These are phyloP conservation scores for Diaporthe vexans DNA, from an alignment of 2,329 filamentous ascomycete species.

Conservation along the genomic window DNA sequence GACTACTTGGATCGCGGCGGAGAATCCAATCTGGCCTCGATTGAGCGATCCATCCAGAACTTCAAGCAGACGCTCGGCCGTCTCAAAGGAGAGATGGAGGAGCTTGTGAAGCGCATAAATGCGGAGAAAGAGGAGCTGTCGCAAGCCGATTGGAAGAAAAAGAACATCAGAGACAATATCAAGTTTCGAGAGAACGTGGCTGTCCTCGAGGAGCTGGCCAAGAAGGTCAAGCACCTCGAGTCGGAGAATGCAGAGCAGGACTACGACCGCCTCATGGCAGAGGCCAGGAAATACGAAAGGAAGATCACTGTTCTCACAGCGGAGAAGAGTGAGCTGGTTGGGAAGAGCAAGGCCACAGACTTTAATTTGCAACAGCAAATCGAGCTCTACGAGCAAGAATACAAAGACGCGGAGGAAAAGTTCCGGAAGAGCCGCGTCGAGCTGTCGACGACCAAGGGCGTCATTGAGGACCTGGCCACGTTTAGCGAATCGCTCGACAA, in stretches of 20 bases:
- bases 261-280: conserved; percentile 78
- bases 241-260: conserved; percentile 86
- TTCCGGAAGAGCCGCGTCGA: conserved; percentile 92
- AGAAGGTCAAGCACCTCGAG: conserved; percentile 82
- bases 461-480: conserved; percentile 88
- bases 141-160: conserved; percentile 85
- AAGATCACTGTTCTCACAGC: conserved; percentile 79
- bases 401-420: conserved; percentile 82
- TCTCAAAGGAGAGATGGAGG: conserved; percentile 76
- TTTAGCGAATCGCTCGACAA: conserved; percentile 90
- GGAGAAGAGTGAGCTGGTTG: conserved; percentile 80
- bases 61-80: conserved; percentile 76
- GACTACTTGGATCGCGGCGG: conserved; percentile 85
- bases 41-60: conserved; percentile 76
- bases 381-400: conserved; percentile 86
- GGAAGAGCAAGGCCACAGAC: conserved; percentile 87
- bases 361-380: conserved; percentile 81
- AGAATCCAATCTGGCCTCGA: conserved; percentile 76
- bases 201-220: conserved; percentile 75
- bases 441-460: conserved; percentile 91
- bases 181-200: conserved; percentile 83
- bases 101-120: conserved; percentile 80
- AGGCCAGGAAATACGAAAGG: conserved; percentile 77
- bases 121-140: conserved; percentile 82
- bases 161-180: conserved; percentile 90